Evolutionary conservation across 768 basidiomycete genomes (phyloP), one percentile per base, ranked within the genome.

Genomic region (Pisolithus sp.): DNA sequence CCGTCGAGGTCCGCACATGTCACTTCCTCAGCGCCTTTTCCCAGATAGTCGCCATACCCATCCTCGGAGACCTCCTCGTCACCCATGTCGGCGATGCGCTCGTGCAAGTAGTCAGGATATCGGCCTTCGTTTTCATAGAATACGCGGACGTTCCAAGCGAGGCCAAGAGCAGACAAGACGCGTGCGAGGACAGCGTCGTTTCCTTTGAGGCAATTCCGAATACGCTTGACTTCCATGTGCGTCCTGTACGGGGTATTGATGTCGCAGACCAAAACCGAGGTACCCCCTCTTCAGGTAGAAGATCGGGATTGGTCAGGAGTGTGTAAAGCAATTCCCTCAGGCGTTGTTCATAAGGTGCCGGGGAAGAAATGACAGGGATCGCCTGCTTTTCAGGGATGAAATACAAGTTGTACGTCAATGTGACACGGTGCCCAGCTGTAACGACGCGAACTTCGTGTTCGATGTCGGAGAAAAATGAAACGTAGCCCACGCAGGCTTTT

Each of bases 341-440:
- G 24, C 6, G 13, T 7, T 24, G 7, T 15, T 43, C 42, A 21
- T 43, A 43, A 21, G 42, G 23, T 43, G 42, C 13, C 13, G 23
- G 23, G 12, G 42, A 21, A 20, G 13, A 43, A 15, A 43, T 24
- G 5, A 10, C 20, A 4, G 23, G 42, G 23, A 43, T 15, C 8
- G 39, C 7, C 18, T 15, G 21, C 8, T 9, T 37, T n/a, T 46
- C 45, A 18, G 26, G 12, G 26, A 20, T 46, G 40, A 57, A 63
- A 51, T 68, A 67, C 20, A 76, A 65, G 54, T 74, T 73, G 58
- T 71, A 74, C 2, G 75, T 72, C 46, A 77, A 36, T 9, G 72
- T 76, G 42, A 77, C 63, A 7, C 77, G 69, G 40, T 69, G 60
- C 3, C 78, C 76, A 2, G 69, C 64, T 13, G 37, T 60, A 48